Conservation (phyloP, 768 basidiomycete species). For the Auriscalpium orientale region DNA sequence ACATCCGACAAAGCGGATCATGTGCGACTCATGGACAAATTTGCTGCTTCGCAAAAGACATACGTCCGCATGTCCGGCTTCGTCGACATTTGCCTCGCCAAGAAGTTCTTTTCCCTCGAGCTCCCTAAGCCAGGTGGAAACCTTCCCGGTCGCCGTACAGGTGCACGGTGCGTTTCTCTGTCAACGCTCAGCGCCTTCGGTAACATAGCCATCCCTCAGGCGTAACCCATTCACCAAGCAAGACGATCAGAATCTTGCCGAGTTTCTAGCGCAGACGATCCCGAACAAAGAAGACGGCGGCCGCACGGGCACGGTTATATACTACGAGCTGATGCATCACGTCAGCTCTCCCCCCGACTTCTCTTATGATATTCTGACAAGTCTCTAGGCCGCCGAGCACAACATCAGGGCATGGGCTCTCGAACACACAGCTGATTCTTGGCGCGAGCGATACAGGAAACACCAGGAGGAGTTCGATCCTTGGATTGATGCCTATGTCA, state of each 20-base stretch:
- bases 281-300: conserved; percentile 7
- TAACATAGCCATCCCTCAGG: not conserved
- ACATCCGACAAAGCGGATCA: not conserved
- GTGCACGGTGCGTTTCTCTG: not conserved
- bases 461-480: conserved; percentile 10
- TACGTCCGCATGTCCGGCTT: conserved; percentile 13
- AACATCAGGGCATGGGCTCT: conserved; percentile 12
- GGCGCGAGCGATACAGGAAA: conserved; percentile 20
- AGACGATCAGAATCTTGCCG: conserved; percentile 7
- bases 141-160: not conserved
- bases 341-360: not conserved
- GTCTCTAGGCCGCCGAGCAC: not conserved
- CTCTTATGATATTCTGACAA: not conserved
- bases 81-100: conserved; percentile 7
- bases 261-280: conserved; percentile 7
- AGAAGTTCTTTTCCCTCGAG: conserved; percentile 1
- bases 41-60: conserved; percentile 6
- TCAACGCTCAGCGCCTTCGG: not conserved
- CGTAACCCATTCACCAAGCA: conserved; percentile 1
- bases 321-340: conserved; percentile 7
- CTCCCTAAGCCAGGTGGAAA: not conserved
- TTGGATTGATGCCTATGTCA: conserved; percentile 11
- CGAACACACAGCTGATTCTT: conserved; percentile 14
- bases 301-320: conserved; percentile 8
- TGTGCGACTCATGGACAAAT: conserved; percentile 3